Conservation (phyloP, 768 basidiomycete genomes). For the Suillus fuscotomentosus region DNA sequence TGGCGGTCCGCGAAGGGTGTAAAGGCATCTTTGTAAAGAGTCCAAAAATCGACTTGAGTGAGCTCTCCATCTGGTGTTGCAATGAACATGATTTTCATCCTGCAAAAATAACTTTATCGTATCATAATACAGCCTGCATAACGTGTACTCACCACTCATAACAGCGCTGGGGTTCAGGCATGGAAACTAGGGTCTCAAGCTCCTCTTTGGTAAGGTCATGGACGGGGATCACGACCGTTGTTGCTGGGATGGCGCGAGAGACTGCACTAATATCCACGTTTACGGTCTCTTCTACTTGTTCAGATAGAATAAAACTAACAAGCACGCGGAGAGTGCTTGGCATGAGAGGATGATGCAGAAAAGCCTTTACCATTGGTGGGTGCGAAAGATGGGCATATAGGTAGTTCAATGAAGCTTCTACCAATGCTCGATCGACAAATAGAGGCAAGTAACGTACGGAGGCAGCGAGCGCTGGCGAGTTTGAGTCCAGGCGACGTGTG, state of each 20-base stretch:
- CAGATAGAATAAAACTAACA: conserved; percentile 62
- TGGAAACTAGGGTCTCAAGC: conserved; percentile 52
- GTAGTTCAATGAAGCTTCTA: conserved; percentile 73
- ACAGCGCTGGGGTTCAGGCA: conserved; percentile 76
- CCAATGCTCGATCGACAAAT: conserved; percentile 63
- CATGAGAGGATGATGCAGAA: conserved; percentile 71
- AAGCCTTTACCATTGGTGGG: conserved; percentile 72
- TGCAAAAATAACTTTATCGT: conserved; percentile 25
- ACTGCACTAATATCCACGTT: conserved; percentile 60
- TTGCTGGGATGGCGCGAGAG: conserved; percentile 57
- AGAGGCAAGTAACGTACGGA: conserved; percentile 74
- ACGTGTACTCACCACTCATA: conserved; percentile 65
- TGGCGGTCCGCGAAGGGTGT: conserved; percentile 53
- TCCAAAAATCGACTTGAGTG: conserved; percentile 96
- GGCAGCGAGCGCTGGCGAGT: conserved; percentile 59
- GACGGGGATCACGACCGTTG: conserved; percentile 44
- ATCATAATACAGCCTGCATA: background rate
- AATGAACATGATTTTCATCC: conserved; percentile 92
- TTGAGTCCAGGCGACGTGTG: conserved; percentile 45
- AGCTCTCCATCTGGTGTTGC: conserved; percentile 74
- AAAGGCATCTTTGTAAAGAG: conserved; percentile 85
- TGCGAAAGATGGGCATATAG: conserved; percentile 75
- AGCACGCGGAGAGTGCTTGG: conserved; percentile 67
- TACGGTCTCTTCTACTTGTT: conserved; percentile 70
- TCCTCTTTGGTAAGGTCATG: conserved; percentile 75